Conservation (phyloP, 78 protist genomes). For the Trichosphaerium sp. region DNA sequence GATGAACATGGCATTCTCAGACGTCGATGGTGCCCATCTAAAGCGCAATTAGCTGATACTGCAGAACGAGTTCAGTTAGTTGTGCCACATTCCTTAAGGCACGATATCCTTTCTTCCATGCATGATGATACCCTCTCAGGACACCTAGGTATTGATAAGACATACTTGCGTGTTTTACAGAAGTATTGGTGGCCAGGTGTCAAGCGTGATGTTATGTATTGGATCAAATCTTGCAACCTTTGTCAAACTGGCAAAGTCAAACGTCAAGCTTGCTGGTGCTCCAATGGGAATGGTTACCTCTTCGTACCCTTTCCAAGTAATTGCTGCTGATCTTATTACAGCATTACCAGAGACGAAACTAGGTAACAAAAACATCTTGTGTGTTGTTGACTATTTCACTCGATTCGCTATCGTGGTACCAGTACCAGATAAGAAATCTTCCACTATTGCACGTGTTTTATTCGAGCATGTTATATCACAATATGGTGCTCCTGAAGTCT, state of each 20-base stretch:
- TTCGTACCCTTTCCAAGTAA: not conserved
- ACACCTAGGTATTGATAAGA: not conserved
- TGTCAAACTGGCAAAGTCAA: not conserved
- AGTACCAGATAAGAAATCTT: not conserved
- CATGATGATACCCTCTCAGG: not conserved
- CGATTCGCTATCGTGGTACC: not conserved
- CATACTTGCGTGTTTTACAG: not conserved
- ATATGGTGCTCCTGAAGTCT: not conserved
- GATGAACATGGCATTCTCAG: not conserved
- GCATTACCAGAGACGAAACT: not conserved
- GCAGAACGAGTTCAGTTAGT: not conserved
- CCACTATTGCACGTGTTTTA: not conserved
- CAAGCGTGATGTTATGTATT: not conserved
- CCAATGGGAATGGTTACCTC: not conserved
- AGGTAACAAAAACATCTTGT: not conserved
- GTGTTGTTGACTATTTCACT: not conserved
- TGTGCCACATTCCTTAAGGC: not conserved
- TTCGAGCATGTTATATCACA: not conserved
- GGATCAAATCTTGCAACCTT: not conserved
- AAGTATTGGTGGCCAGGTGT: not conserved
- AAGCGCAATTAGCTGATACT: not conserved
- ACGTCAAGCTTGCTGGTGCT: not conserved
- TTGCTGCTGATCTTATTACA: constrained; percentile 1
- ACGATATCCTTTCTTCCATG: not conserved
- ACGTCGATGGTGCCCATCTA: not conserved